Evolutionary conservation across 78 protist genomes (phyloP), one percentile per base, ranked within the genome.

Genomic region (Neovahlkampfia damariscottae): DNA sequence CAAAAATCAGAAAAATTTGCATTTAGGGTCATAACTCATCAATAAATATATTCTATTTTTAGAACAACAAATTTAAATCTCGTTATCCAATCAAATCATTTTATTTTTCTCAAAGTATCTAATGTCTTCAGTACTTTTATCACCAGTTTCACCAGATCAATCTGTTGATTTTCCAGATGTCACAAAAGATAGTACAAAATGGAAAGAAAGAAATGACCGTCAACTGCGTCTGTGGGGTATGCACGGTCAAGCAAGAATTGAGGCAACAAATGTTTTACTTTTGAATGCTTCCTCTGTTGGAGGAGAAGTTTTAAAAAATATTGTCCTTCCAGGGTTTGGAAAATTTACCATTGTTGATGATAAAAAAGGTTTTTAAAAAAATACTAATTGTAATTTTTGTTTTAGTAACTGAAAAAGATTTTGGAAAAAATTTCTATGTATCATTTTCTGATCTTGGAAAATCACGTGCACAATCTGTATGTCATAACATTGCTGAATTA

Each of bases 361-460:
- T 38, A 4, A 36, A 31, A 5, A 32, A 37, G n/a, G n/a, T n/a
- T n/a, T n/a, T n/a, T n/a, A n/a, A n/a, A n/a, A n/a, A n/a, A n/a
- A n/a, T n/a, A n/a, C n/a, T n/a, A n/a, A n/a, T n/a, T n/a, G n/a
- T n/a, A n/a, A n/a, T n/a, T n/a, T n/a, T n/a, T n/a, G n/a, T n/a
- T n/a, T n/a, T n/a, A n/a, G 83, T 82, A 9, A 78, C 84, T 19
- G 1, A 67, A 28, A 2, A 36, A 7, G 84, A 82, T 39, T 7
- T 77, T 7, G 86, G 86, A 10, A 70, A 32, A 19, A 82, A 82
- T 38, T 82, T 82, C 70, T 82, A 75, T 73, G 28, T 82, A 39
- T 5, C n/a, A 2, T 27, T 3, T 1, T 70, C 66, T 40, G 77
- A 3, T 5, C 38, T 82, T 29, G 86, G 86, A 27, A 2, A 66